Evolutionary conservation across 257 asterid species (phyloP), one percentile per base, ranked within the genome.

Genomic region (Fraxinus cuspidata): DNA sequence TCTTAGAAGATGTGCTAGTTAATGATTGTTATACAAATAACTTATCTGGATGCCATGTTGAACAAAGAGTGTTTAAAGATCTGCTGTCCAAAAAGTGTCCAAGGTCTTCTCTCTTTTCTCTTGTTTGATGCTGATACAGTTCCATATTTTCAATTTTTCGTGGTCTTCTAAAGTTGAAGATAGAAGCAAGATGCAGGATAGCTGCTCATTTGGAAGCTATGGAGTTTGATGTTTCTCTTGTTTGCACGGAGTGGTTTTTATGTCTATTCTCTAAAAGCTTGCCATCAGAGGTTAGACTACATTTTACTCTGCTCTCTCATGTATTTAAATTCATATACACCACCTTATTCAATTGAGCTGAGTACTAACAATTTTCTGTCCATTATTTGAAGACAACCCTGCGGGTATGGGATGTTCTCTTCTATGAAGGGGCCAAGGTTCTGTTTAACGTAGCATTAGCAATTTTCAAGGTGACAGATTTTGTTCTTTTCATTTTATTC

Each of bases 151-250:
- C 73, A 31, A 15, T 42, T 75, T 73, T 71, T 70, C 5, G 53
- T 49, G 76, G 76, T 58, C 77, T 51, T 47, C 42, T 73, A 64
- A 68, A 47, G 11, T 25, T 70, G 37, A 77, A 53, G 67, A 73
- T 42, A 27, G 38, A 74, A 40, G 27, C 75, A 35, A 75, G 16
- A 29, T 89, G 87, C 96, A 95, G 98, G 94, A 85, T 93, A 78
- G 89, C 97, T 34, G 84, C 98, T 81, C 97, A 95, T 81, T 86
- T 95, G 88, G 96, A 89, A 68, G 82, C 92, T 77, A 70, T 95
- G 90, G 99, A 95, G 74, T 95, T 95, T 72, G 99, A 95, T 38
- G 99, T 95, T 78, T 93, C 99, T 73, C 98, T 95, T 76, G 99
- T 95, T 79, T 93, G 97, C 88, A 93, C 99, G 0, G 99, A 95